A percentile compares a stretch with the other conserved stretches of the same genome.
phyloP scores from a whole-genome alignment of 176 grass and related monocot genomes.

The Echinochloa phyllopogon region DNA sequence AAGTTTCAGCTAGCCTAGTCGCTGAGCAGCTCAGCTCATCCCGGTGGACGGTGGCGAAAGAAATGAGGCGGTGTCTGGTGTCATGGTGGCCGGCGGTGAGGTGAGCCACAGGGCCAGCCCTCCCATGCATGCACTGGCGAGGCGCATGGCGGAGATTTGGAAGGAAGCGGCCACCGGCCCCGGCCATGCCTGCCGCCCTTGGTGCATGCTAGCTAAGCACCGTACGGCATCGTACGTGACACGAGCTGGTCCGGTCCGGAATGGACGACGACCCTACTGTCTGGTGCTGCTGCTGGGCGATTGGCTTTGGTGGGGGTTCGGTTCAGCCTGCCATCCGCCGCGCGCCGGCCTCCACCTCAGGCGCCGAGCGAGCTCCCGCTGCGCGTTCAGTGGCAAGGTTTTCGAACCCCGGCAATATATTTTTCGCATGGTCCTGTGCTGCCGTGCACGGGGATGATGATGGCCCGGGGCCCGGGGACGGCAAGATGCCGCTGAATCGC shows the following conservation, averaged over 20 bases:
- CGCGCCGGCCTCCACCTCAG: no score
- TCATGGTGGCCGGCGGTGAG: not conserved
- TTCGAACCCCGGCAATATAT: not conserved
- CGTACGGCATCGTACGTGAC: constrained; percentile 4
- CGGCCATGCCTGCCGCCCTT: not conserved
- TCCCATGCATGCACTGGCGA: not conserved
- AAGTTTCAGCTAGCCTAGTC: not conserved
- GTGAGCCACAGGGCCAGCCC: not conserved
- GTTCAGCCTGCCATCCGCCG: no score
- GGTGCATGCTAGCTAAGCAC: constrained; percentile 21
- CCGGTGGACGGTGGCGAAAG: not conserved
- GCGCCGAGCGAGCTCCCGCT: not conserved
- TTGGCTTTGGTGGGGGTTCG: no score
- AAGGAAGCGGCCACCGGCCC: constrained; percentile 6
- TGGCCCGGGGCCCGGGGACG: not conserved
- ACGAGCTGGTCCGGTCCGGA: not conserved
- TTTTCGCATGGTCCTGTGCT: not conserved
- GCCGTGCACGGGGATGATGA: not conserved
- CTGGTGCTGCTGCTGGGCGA: no score
- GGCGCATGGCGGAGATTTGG: not conserved
- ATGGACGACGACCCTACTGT: no score
- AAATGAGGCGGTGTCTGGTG: not conserved
- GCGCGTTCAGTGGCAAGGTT: no score
- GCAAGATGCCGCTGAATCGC: constrained; percentile 16
- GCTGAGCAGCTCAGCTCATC: not conserved